Conservation (phyloP, 441 rosid species). For the Theobroma grandiflorum region DNA sequence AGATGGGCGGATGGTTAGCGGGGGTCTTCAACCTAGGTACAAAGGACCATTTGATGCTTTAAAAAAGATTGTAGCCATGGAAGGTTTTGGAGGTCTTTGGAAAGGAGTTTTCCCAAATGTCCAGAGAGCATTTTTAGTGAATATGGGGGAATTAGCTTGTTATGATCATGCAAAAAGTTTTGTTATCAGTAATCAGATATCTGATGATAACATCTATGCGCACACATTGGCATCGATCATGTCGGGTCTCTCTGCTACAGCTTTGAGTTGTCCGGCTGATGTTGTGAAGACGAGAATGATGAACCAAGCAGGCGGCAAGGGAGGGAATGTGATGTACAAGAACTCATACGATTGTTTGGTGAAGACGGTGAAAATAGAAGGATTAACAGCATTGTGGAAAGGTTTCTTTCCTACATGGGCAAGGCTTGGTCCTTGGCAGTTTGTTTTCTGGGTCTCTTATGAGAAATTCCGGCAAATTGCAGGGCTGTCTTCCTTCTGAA, state of each 20-base stretch:
- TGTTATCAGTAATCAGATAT: conserved; percentile 56
- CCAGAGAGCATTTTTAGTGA: conserved; percentile 88
- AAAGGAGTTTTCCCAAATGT: conserved; percentile 87
- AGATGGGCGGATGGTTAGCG: conserved; percentile 59
- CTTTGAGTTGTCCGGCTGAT: conserved; percentile 91
- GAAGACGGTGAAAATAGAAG: conserved; percentile 76
- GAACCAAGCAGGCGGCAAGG: conserved; percentile 56
- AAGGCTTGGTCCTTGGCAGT: conserved; percentile 97
- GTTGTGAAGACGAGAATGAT: conserved; percentile 95
- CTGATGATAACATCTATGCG: conserved; percentile 72
- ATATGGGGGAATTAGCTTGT: conserved; percentile 92
- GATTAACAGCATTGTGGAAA: conserved; percentile 81
- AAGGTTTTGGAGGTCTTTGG: conserved; percentile 82
- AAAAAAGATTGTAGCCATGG: conserved; percentile 52
- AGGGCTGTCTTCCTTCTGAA: conserved; percentile 79
- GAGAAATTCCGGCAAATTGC: conserved; percentile 77
- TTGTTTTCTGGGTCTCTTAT: conserved; percentile 92
- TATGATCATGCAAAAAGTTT: conserved; percentile 86
- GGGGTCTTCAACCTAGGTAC: conserved; percentile 75
- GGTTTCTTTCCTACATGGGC: conserved; percentile 95
- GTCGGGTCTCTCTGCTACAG: conserved; percentile 83
- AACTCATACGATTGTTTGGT: conserved; percentile 81
- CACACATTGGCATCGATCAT: conserved; percentile 81
- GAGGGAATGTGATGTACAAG: conserved; percentile 46
- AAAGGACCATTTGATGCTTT: conserved; percentile 70